Percentiles rank a stretch among this genome's conserved stretches.
Evolutionary conservation across 1,284 basidiomycete genomes (phyloP).

Genomic region (Cutaneotrichosporon spelunceum): DNA sequence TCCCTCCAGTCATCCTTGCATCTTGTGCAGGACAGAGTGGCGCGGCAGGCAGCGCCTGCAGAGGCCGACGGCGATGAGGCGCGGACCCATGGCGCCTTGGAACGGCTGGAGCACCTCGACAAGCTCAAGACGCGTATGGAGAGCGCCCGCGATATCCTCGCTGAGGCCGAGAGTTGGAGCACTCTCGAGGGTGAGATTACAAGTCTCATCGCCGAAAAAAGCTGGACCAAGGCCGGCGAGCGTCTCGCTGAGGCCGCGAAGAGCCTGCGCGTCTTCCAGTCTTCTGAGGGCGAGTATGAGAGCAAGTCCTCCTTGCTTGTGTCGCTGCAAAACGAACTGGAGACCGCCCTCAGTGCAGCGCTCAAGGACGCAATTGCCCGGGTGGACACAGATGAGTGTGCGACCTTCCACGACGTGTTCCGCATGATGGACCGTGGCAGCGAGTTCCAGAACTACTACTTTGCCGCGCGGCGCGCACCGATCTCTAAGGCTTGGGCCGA

Average conservation of each 20-base stretch:
- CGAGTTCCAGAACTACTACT: constrained; percentile 90
- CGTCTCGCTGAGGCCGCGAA: constrained; percentile 78
- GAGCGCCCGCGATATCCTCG: constrained; percentile 73
- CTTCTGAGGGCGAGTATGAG: constrained; percentile 78
- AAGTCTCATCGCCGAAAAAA: constrained; percentile 66
- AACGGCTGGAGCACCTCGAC: constrained; percentile 72
- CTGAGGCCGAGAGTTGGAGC: constrained; percentile 91
- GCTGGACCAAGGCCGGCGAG: constrained; percentile 74
- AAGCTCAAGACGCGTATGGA: constrained; percentile 80
- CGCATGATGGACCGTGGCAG: constrained; percentile 80
- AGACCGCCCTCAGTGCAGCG: constrained; percentile 79
- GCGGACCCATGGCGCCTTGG: constrained; percentile 54
- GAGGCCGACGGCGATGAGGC: constrained; percentile 28
- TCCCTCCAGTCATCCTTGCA: constrained; percentile 65
- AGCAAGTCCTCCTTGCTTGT: constrained; percentile 75
- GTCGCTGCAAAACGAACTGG: constrained; percentile 86
- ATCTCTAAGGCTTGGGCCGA: constrained; percentile 69
- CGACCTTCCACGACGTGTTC: constrained; percentile 74
- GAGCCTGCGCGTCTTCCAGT: constrained; percentile 84
- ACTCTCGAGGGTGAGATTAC: constrained; percentile 87
- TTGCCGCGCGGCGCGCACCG: constrained; percentile 67
- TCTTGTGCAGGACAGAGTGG: constrained; percentile 57
- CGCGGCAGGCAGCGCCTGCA: constrained; percentile 36
- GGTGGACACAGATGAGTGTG: constrained; percentile 58
- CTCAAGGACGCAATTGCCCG: constrained; percentile 75